Evolutionary conservation across 352 stramenopile species (phyloP).

Genomic region (Globisporangium camurandrum): DNA sequence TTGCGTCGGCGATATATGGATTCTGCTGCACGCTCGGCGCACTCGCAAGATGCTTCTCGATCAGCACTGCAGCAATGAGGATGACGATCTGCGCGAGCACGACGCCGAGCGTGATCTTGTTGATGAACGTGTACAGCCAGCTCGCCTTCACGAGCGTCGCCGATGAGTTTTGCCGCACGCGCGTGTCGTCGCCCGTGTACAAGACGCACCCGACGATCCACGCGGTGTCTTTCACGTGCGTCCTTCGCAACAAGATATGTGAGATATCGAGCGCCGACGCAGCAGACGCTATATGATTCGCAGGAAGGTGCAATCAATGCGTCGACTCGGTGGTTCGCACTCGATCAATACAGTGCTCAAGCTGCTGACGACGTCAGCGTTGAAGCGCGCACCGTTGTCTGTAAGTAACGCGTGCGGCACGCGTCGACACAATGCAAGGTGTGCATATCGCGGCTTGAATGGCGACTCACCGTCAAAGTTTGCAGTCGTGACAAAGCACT

Average conservation of each 20-base stretch:
- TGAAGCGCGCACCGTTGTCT: slow-evolving; percentile 18
- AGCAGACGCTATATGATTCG: slow-evolving; percentile 12
- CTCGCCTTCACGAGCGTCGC: slow-evolving; percentile 69
- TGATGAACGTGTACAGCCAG: slow-evolving; percentile 71
- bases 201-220: slow-evolving; percentile 69
- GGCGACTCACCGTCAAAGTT: slow-evolving; percentile 88
- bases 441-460: slow-evolving; percentile 72
- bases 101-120: slow-evolving; percentile 75
- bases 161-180: slow-evolving; percentile 76
- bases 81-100: slow-evolving; percentile 59
- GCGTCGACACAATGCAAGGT: slow-evolving; percentile 21
- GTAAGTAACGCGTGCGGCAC: slow-evolving; percentile 18
- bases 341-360: slow-evolving; percentile 19
- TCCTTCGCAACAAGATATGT: slow-evolving; percentile 67
- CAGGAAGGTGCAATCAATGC: too few species aligned
- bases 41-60: slow-evolving; percentile 30
- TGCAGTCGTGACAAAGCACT: slow-evolving; percentile 80
- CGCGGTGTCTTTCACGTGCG: slow-evolving; percentile 61
- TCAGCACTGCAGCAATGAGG: slow-evolving; percentile 33
- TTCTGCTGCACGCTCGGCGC: slow-evolving; percentile 24
- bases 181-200: slow-evolving; percentile 85
- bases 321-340: slow-evolving; percentile 40
- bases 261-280: slow-evolving; percentile 43
- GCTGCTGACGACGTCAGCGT: slow-evolving; percentile 4
- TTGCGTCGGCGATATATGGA: slow-evolving; percentile 35